Base-by-base conservation (phyloP, 1,284 basidiomycete species). In the Phellopilus nigrolimitatus region DNA sequence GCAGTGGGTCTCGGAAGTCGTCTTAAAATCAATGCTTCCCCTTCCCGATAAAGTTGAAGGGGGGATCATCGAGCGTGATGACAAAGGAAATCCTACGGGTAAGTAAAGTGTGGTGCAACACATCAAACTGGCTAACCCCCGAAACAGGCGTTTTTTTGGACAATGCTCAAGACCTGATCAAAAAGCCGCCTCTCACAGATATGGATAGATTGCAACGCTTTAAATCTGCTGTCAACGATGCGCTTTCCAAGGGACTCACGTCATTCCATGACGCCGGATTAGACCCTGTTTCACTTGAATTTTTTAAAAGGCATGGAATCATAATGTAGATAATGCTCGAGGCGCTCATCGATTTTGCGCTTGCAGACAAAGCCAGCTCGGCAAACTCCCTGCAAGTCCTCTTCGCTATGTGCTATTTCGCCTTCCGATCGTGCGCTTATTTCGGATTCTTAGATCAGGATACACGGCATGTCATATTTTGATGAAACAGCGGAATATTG, bases 191-290 rank as follows among this genome's bases (percentile, higher is more conserved):
- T 31, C 75, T 81, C 55, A 86, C 83, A 0, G 78, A 89, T 60
- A 69, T 68, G 22, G 79, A 86, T 58, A 72, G 89, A 39, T 63
- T 79, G 53, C 71, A 74, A 56, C 83, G 77, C 51, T 87, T 93
- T 61, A 71, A 74, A 37, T 69, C 76, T 25, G 77, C 88, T 8
- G 77, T 86, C 21, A 68, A 72, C 36, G 82, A 91, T 62, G 88
- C 85, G 7, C 72, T 91, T 39, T 68, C 77, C 0, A 67, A 75
- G 47, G 92, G 92, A 7, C 65, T 95, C 51, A 91, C 88, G 0
- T 79, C 84, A 0, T 78, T 95, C 30, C 91, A 94, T 63, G 92
- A 95, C 63, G 92, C 91, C 4, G 85, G 84, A 10, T 73, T 88
- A 43, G 73, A 78, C 54, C 81, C 83, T 13, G 67, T 68, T 10